A percentile compares a stretch with the other conserved stretches of the same genome.
Evolutionary conservation across 306 rosid genomes (phyloP).

Genomic region (Trifolium pratense): DNA sequence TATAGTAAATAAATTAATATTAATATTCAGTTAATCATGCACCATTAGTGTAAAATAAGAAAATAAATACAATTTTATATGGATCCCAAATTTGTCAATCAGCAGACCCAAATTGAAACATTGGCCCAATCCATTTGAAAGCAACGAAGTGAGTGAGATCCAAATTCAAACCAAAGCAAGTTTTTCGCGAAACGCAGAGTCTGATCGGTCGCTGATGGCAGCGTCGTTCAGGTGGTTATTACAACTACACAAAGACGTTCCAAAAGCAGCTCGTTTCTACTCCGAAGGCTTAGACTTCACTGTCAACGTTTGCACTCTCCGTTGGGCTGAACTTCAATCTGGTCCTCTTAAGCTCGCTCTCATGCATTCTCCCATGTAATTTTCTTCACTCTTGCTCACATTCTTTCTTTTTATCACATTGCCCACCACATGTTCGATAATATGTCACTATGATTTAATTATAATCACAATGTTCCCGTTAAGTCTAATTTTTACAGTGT

Average conservation of each 20-base stretch:
- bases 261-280: constrained; percentile 82
- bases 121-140: constrained; percentile 10
- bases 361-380: constrained; percentile 69
- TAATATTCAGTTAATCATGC: too few species aligned
- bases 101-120: neutral
- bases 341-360: constrained; percentile 87
- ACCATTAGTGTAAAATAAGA: too few species aligned
- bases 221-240: constrained; percentile 82
- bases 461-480: neutral
- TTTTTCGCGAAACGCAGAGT: constrained; percentile 8
- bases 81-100: neutral
- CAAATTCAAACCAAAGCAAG: neutral
- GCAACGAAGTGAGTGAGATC: neutral
- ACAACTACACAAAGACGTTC: constrained; percentile 81
- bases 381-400: neutral
- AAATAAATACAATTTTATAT: too few species aligned
- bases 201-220: constrained; percentile 39
- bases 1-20: too few species aligned
- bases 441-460: neutral
- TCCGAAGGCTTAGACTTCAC: constrained; percentile 81
- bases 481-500: neutral
- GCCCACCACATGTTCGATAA: constrained; percentile 52
- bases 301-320: constrained; percentile 72
- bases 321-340: constrained; percentile 90
- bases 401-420: neutral